phyloP scores from a whole-genome alignment of 1,139 yeast species.

The Schwanniomyces etchellsii region DNA sequence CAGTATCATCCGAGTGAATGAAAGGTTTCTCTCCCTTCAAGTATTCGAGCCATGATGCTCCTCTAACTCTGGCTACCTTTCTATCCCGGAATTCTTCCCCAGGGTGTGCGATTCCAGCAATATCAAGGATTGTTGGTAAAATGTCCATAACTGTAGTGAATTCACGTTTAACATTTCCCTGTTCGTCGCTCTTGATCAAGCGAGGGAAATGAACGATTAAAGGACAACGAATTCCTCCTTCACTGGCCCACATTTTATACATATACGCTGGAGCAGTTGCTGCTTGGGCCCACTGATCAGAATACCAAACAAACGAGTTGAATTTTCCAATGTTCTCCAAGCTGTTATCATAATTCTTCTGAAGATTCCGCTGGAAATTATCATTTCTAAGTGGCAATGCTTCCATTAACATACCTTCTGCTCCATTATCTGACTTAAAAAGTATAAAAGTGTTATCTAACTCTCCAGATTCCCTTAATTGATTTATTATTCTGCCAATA shows the following conservation, averaged over 20 bases:
- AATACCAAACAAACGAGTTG: slow-evolving; percentile 47
- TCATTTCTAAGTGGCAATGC: slow-evolving; percentile 39
- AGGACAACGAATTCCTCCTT: slow-evolving; percentile 55
- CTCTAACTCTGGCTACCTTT: slow-evolving; percentile 32
- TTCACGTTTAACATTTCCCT: slow-evolving; percentile 27
- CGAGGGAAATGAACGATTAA: slow-evolving; percentile 39
- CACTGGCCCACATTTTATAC: slow-evolving; percentile 48
- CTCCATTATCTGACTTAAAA: slow-evolving; percentile 59
- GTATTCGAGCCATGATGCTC: slow-evolving; percentile 35
- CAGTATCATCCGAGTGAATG: slow-evolving; percentile 40
- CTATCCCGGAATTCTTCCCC: slow-evolving; percentile 33
- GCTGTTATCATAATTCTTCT: slow-evolving; percentile 34
- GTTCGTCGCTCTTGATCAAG: slow-evolving; percentile 12
- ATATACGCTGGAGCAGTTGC: slow-evolving; percentile 52
- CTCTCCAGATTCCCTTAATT: slow-evolving; percentile 33
- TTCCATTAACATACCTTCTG: slow-evolving; percentile 54
- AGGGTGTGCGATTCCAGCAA: slow-evolving; percentile 43
- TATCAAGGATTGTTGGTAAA: slow-evolving; percentile 46
- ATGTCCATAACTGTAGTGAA: slow-evolving; percentile 56
- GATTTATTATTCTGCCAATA: slow-evolving; percentile 40
- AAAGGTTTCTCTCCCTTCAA: slow-evolving; percentile 17
- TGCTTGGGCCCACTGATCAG: slow-evolving; percentile 63
- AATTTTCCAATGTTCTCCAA: slow-evolving; percentile 43
- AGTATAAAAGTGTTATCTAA: slow-evolving; percentile 48
- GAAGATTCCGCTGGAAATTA: slow-evolving; percentile 21